Evolutionary conservation across 495 filamentous ascomycete genomes (phyloP).

Genomic region (Lindgomyces ingoldianus): DNA sequence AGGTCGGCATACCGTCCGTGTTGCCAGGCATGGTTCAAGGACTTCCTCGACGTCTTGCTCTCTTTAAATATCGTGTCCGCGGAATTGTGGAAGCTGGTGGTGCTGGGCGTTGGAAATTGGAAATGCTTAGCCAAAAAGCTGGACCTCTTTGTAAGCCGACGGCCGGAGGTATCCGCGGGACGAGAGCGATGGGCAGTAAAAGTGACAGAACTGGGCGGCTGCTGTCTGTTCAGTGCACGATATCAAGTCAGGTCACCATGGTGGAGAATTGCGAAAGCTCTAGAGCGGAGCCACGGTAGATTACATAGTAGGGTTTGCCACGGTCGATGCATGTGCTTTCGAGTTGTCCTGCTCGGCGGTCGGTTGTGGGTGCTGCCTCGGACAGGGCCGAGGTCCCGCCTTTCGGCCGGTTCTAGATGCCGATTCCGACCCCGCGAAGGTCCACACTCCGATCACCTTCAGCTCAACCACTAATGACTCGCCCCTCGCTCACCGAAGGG

Average conservation of each 20-base stretch:
- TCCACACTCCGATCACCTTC: too few relatives aligned
- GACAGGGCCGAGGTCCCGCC: not conserved
- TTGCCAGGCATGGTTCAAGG: not conserved
- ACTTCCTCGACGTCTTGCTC: not conserved
- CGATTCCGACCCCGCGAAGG: not conserved
- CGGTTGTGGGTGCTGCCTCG: not conserved
- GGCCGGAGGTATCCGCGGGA: conserved; percentile 20
- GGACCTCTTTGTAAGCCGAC: conserved; percentile 31
- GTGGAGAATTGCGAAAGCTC: too few relatives aligned
- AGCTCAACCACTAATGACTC: too few relatives aligned
- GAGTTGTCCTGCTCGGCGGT: not conserved
- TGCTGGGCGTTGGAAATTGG: not conserved
- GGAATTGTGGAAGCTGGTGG: not conserved
- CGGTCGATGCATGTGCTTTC: not conserved
- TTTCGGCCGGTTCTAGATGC: not conserved
- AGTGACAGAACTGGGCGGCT: not conserved
- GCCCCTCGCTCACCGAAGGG: too few relatives aligned
- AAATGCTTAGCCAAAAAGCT: conserved; percentile 30
- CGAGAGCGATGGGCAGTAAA: not conserved
- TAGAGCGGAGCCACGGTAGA: not conserved
- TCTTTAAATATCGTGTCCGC: not conserved
- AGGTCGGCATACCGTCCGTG: not conserved
- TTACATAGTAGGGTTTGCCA: not conserved
- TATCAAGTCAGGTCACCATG: not conserved
- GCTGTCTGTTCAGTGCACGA: not conserved